Evolutionary conservation across 140 eudicot species (phyloP), one percentile per base, ranked within the genome.

Genomic region (Cichorium intybus): DNA sequence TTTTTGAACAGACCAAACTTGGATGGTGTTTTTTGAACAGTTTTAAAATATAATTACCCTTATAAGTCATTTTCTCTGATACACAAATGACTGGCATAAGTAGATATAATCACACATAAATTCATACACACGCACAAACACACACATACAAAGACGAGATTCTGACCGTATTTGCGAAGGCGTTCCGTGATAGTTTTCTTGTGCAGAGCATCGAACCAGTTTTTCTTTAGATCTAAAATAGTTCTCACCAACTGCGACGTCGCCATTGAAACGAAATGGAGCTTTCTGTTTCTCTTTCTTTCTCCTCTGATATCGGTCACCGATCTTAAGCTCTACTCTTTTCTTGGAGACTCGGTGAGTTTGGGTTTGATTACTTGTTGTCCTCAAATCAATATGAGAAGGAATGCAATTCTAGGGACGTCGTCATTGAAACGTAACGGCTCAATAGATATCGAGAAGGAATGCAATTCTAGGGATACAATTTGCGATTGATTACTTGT

Each of bases 141-240:
- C 24, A 24, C 20, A 26, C 5, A 21, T 2, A 11, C 10, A 3
- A 6, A 16, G 8, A 43, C n/a, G 6, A 15, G 55, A 68, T 39
- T 26, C 64, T 21, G 12, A 80, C 86, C 82, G 45, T 47, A 68
- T 76, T 28, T 56, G 67, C 37, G 47, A 50, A 80, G 86, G 39
- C 86, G 82, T 9, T 24, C 43, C 5, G 78, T 26, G 24, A 80
- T 37, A 27, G 82, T 29, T 71, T 76, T 76, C 74, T 50, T 80
- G 68, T 80, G 86, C 29, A 56, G 22, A 24, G 79, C 77, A 7
- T 79, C 86, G 50, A 80, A 46, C 66, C 49, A 49, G 57, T 80
- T 80, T 63, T 72, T 76, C 27, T 45, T 28, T n/a, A 82, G 86
- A 73, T 80, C 62, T 56, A 80, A 50, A 20, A 80, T 22, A 49